A percentile compares a stretch with the other conserved stretches of the same genome.
phyloP scores from a whole-genome alignment of 2,329 filamentous ascomycete species.

The Elsinoe fawcettii region DNA sequence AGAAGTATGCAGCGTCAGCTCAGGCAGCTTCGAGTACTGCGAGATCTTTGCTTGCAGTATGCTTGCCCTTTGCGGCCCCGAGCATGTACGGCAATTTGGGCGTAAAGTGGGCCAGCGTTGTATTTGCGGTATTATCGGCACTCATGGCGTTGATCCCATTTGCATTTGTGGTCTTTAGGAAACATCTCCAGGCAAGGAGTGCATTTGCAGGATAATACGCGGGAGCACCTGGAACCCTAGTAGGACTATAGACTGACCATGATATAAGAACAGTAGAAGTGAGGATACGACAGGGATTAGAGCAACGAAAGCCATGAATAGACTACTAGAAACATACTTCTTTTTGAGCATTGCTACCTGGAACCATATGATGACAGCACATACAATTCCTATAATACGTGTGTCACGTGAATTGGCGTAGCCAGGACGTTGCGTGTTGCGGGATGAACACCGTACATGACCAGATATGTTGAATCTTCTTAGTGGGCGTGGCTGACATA shows the following conservation, averaged over 20 bases:
- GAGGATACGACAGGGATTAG: not conserved
- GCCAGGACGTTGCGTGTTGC: too few species aligned
- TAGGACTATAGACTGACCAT: not conserved
- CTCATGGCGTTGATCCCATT: not conserved
- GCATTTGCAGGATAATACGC: not conserved
- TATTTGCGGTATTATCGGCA: not conserved
- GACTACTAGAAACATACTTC: too few species aligned
- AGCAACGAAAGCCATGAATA: too few species aligned
- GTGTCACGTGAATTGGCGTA: too few species aligned
- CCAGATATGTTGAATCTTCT: too few species aligned
- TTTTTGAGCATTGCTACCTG: too few species aligned
- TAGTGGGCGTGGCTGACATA: too few species aligned
- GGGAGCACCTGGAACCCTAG: not conserved
- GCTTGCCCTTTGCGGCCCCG: conserved; percentile 1
- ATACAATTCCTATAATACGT: too few species aligned
- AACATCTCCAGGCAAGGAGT: not conserved
- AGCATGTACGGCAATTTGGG: not conserved
- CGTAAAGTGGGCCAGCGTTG: conserved; percentile 1
- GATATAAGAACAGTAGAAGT: not conserved
- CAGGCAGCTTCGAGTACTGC: not conserved
- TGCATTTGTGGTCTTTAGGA: not conserved
- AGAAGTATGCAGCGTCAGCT: conserved; percentile 1
- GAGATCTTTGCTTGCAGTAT: not conserved
- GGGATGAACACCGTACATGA: not conserved
- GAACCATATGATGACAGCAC: too few species aligned